phyloP scores from a whole-genome alignment of 176 grass and related monocot genomes.

The Musa troglodytarum region DNA sequence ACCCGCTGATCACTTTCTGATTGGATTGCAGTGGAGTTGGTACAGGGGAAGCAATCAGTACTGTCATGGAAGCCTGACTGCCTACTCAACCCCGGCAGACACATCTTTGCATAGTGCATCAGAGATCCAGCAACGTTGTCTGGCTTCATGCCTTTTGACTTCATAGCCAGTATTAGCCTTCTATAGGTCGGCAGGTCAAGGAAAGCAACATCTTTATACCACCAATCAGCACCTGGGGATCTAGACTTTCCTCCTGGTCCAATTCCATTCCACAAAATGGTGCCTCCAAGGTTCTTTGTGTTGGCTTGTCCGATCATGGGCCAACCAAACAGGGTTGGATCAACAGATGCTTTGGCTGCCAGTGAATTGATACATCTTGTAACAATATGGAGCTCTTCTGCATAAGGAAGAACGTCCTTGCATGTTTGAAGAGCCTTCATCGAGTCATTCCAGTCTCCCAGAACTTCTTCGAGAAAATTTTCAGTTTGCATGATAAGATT shows the following conservation, averaged over 20 bases:
- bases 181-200: constrained; percentile 58
- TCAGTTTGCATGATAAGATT: constrained; percentile 60
- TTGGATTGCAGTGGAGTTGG: constrained; percentile 16
- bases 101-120: constrained; percentile 54
- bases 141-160: constrained; percentile 52
- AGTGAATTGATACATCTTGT: constrained; percentile 59
- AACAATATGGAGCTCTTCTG: constrained; percentile 58
- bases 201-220: constrained; percentile 57
- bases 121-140: constrained; percentile 53
- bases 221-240: constrained; percentile 53
- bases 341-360: constrained; percentile 54
- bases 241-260: constrained; percentile 18
- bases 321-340: constrained; percentile 55
- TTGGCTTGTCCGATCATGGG: constrained; percentile 46
- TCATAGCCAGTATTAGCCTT: constrained; percentile 47
- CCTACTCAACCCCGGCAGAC: constrained; percentile 45
- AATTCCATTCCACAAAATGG: constrained; percentile 54
- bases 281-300: constrained; percentile 30
- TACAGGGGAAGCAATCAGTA: neutral
- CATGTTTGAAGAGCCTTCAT: constrained; percentile 43
- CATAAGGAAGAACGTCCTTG: constrained; percentile 35
- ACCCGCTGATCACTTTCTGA: constrained; percentile 50
- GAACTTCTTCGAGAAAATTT: constrained; percentile 38
- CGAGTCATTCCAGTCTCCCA: constrained; percentile 45
- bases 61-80: constrained; percentile 16